Percentiles rank a stretch among this genome's conserved stretches.
Evolutionary conservation across 495 filamentous ascomycete species (phyloP).

Genomic region (Lasiosphaeria ovina): DNA sequence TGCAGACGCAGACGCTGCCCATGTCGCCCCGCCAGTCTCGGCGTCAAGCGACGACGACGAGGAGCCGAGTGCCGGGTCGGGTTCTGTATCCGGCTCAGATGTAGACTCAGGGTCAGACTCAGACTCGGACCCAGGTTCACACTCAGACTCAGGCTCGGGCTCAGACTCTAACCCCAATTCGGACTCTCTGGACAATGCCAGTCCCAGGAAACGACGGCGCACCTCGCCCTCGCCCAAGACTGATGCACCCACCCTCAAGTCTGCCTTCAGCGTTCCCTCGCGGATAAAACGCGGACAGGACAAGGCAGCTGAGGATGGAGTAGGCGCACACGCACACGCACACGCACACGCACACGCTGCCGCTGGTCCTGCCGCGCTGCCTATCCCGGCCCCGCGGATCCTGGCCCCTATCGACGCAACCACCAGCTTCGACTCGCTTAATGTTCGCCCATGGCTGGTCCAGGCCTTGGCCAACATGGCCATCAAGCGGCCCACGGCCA

Average conservation of each 20-base stretch:
- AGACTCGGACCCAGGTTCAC: slow-evolving; percentile 15
- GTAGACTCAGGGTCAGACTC: slow-evolving; percentile 12
- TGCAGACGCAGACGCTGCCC: background rate
- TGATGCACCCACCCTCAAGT: slow-evolving; percentile 16
- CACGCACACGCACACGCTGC: background rate
- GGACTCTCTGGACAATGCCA: slow-evolving; percentile 46
- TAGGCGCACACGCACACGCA: background rate
- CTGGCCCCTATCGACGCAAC: slow-evolving; percentile 46
- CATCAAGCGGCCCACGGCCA: slow-evolving; percentile 83
- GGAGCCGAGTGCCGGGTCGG: slow-evolving; percentile 2
- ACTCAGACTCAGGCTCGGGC: slow-evolving; percentile 11
- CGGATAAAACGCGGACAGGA: slow-evolving; percentile 42
- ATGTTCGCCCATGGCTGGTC: slow-evolving; percentile 85
- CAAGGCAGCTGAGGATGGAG: slow-evolving; percentile 16
- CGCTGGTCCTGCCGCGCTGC: background rate
- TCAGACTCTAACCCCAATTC: slow-evolving; percentile 21
- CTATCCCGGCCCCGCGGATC: slow-evolving; percentile 18
- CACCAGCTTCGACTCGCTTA: slow-evolving; percentile 70
- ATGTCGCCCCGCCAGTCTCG: background rate
- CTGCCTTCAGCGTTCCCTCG: slow-evolving; percentile 45
- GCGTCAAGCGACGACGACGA: slow-evolving; percentile 4
- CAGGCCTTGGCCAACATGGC: slow-evolving; percentile 80
- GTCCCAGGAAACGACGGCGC: slow-evolving; percentile 50
- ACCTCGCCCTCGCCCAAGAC: slow-evolving; percentile 37
- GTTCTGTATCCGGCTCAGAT: slow-evolving; percentile 12